A percentile compares a stretch with the other conserved stretches of the same genome.
phyloP scores from a whole-genome alignment of 2,329 filamentous ascomycete species.

The Colletotrichum musae region DNA sequence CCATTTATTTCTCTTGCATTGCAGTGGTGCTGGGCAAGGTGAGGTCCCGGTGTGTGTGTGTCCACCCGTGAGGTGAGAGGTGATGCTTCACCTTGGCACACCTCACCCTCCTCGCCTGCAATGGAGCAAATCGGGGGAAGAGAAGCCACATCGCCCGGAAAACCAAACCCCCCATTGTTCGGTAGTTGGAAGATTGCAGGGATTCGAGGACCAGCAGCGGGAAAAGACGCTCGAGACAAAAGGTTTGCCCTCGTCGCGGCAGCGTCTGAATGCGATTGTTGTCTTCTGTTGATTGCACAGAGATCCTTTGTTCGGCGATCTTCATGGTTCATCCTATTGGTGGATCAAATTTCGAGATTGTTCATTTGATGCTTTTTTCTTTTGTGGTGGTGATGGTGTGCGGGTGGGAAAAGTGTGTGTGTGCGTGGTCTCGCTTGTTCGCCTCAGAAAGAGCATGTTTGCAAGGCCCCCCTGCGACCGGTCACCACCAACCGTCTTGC shows the following conservation, averaged over 20 bases:
- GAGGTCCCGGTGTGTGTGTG: background rate
- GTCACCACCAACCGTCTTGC: background rate
- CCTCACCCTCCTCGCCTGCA: conserved; percentile 5
- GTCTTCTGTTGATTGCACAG: background rate
- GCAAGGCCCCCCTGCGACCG: conserved; percentile 5
- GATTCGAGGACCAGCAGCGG: background rate
- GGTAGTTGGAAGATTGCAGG: background rate
- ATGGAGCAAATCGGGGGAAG: background rate
- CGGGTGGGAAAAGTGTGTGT: background rate
- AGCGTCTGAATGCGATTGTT: conserved; percentile 2
- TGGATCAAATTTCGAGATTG: conserved; percentile 8
- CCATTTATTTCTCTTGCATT: background rate
- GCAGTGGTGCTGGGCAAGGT: background rate
- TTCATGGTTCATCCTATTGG: background rate
- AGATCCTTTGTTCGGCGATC: background rate
- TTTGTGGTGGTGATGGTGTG: conserved; percentile 4
- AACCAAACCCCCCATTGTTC: background rate
- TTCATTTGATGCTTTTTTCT: background rate
- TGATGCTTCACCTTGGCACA: conserved; percentile 16
- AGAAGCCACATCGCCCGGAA: background rate
- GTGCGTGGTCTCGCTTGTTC: conserved; percentile 16
- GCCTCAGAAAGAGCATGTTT: conserved; percentile 2
- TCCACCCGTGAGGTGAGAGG: background rate
- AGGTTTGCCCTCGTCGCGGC: background rate
- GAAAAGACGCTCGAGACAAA: background rate